Conservation (phyloP, 768 basidiomycete genomes). For the Neoboletus magnificus region DNA sequence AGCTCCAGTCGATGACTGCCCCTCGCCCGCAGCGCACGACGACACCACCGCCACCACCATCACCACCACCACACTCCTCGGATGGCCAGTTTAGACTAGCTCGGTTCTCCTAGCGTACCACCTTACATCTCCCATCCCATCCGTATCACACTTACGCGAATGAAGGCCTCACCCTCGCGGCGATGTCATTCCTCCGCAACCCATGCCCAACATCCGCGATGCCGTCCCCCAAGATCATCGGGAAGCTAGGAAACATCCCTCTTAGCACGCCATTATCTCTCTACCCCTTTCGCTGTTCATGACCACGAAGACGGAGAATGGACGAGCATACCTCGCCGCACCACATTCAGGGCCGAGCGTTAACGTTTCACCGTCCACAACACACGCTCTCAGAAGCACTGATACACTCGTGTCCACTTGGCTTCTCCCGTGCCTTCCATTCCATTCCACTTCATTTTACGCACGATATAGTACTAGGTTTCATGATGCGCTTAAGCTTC, state of each 20-base stretch:
- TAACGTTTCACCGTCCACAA: not conserved
- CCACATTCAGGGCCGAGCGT: not conserved
- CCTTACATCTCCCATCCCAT: not conserved
- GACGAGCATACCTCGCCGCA: not conserved
- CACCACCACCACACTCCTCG: not conserved
- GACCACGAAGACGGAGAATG: not conserved
- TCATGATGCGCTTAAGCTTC: not conserved
- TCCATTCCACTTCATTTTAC: conserved; percentile 12
- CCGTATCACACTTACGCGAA: not conserved
- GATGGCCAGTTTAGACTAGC: not conserved
- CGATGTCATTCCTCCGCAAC: not conserved
- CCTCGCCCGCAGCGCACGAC: not conserved
- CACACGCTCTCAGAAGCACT: conserved; percentile 3
- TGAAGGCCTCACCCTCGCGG: not conserved
- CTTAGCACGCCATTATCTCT: not conserved
- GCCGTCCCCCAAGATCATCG: not conserved
- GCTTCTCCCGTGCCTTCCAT: conserved; percentile 7
- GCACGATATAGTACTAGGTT: not conserved
- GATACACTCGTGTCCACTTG: not conserved
- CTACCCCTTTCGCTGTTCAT: not conserved
- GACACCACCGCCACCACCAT: not conserved
- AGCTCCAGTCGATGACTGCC: conserved; percentile 1
- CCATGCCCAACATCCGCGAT: not conserved
- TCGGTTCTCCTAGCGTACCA: not conserved
- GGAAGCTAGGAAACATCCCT: not conserved